Evolutionary conservation across 2,329 filamentous ascomycete species (phyloP).

Genomic region (Aspergillus neotritici): DNA sequence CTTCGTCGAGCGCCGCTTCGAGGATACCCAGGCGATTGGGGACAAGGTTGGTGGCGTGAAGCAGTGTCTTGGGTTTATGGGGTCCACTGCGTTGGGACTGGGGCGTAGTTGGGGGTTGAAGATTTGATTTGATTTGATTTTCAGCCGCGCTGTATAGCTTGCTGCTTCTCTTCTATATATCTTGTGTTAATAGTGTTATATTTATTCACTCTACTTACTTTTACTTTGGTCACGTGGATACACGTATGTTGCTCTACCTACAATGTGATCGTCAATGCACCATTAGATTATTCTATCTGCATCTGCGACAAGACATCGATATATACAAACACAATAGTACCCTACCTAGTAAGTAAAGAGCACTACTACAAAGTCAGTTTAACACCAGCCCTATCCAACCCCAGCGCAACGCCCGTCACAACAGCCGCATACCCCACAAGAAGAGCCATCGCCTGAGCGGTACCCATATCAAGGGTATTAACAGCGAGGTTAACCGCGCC

Average conservation of each 20-base stretch:
- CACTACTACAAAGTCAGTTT: conserved; percentile 18
- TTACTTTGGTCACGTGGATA: too few relatives aligned
- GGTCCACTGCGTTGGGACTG: conserved; percentile 70
- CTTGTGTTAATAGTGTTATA: conserved; percentile 6
- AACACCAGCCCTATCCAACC: conserved; percentile 35
- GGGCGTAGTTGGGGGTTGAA: conserved; percentile 81
- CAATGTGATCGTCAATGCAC: background rate
- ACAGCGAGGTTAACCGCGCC: conserved; percentile 83
- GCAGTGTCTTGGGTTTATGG: conserved; percentile 79
- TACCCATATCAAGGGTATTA: conserved; percentile 68
- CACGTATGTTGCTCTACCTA: too few relatives aligned
- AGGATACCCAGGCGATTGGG: conserved; percentile 61
- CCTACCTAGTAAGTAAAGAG: too few relatives aligned
- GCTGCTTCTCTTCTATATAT: background rate
- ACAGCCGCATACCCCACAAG: conserved; percentile 65
- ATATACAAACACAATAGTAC: too few relatives aligned
- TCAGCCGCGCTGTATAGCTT: background rate
- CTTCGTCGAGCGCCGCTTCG: conserved; percentile 71
- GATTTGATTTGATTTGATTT: conserved; percentile 47
- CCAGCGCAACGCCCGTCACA: conserved; percentile 60
- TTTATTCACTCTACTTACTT: background rate
- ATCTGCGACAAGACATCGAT: background rate
- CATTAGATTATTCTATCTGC: background rate
- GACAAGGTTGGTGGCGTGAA: conserved; percentile 58
- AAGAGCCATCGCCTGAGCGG: conserved; percentile 63